phyloP scores from a whole-genome alignment of 306 rosid species.

The Malus sylvestris region DNA sequence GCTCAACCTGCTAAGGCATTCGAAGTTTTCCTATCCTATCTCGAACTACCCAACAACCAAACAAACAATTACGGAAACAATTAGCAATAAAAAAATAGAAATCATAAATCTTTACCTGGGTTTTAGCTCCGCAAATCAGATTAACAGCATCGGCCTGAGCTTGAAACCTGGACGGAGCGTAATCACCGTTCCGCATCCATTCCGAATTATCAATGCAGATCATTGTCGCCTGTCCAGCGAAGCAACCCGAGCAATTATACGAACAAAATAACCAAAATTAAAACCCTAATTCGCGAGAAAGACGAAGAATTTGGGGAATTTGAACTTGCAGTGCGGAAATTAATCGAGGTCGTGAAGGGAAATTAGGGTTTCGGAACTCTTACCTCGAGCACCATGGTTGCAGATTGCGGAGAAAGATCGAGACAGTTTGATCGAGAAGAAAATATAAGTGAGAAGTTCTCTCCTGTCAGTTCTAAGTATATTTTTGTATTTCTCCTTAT shows the following conservation, averaged over 20 bases:
- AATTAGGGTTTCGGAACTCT: constrained; percentile 5
- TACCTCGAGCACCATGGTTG: constrained; percentile 93
- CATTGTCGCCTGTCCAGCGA: constrained; percentile 65
- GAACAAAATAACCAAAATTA: background rate
- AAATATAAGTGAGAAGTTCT: background rate
- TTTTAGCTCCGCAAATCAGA: constrained; percentile 94
- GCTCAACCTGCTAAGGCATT: background rate
- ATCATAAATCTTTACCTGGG: constrained; percentile 43
- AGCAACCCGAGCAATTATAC: background rate
- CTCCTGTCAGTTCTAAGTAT: background rate
- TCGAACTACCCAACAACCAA: background rate
- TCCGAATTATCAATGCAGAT: constrained; percentile 94
- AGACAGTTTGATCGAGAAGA: background rate
- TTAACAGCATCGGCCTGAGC: constrained; percentile 89
- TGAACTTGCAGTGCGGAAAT: background rate
- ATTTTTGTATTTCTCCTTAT: background rate
- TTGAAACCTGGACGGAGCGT: constrained; percentile 77
- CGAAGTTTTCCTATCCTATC: background rate
- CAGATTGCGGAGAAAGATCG: constrained; percentile 18
- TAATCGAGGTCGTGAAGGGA: background rate
- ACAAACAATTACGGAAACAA: background rate
- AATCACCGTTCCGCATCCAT: constrained; percentile 98
- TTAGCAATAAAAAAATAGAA: background rate
- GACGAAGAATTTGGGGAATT: background rate
- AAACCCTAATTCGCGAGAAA: constrained; percentile 40